Percentiles rank a stretch among this genome's conserved stretches.
These are phyloP conservation scores for Trichoderma sp. DNA, from an alignment of 2,329 filamentous ascomycete species.

Conservation along the genomic window DNA sequence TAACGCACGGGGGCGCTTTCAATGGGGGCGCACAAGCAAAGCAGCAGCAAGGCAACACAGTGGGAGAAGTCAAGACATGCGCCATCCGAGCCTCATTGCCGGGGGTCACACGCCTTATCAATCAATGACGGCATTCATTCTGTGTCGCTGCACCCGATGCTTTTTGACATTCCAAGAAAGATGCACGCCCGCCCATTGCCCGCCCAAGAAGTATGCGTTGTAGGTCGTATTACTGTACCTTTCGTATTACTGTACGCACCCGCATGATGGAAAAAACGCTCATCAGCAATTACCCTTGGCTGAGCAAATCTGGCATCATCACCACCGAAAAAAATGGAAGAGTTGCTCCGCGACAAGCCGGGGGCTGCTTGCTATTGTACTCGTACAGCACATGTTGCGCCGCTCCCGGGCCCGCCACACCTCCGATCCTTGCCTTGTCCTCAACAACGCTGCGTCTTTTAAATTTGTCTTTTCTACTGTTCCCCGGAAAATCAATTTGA, in stretches of 20 bases:
- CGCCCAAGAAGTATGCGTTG: background rate
- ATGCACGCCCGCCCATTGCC: background rate
- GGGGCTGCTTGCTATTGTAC: background rate
- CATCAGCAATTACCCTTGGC: background rate
- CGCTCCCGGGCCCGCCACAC: background rate
- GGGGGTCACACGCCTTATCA: background rate
- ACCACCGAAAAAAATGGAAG: background rate
- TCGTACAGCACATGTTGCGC: background rate
- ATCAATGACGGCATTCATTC: constrained; percentile 8
- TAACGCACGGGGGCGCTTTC: background rate
- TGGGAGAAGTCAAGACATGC: background rate
- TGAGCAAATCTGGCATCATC: background rate
- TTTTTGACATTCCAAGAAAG: background rate
- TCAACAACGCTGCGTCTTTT: background rate
- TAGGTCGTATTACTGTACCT: too few relatives aligned
- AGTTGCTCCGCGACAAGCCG: background rate
- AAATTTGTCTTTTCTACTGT: background rate
- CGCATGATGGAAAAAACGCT: background rate
- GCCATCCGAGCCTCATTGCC: background rate
- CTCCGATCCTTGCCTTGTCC: background rate
- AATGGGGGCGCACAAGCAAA: background rate
- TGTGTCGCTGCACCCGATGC: background rate
- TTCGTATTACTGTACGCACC: background rate
- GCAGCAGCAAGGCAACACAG: background rate
- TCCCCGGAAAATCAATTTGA: background rate